phyloP scores from a whole-genome alignment of 257 asterid genomes.

The Gentiana straminea region DNA sequence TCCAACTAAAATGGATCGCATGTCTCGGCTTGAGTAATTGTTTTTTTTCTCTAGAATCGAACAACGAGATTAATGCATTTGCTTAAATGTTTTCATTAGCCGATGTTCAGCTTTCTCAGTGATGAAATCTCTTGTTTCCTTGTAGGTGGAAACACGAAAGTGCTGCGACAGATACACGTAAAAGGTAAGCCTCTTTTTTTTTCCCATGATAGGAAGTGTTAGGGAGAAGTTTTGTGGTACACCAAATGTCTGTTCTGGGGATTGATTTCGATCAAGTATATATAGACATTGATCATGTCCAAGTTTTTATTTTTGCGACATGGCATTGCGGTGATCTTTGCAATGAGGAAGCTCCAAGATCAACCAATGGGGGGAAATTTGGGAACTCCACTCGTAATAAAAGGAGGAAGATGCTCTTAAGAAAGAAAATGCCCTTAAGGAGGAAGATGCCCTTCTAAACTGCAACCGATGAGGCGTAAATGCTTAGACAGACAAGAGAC shows the following conservation, averaged over 20 bases:
- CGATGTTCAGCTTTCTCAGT: background rate
- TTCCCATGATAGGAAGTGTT: too few species aligned
- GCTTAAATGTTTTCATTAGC: conserved; percentile 1
- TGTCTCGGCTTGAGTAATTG: conserved; percentile 32
- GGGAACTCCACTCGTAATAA: conserved; percentile 16
- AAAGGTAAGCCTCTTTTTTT: too few species aligned
- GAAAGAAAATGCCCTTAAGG: too few species aligned
- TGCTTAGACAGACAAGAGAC: background rate
- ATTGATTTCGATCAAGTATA: too few species aligned
- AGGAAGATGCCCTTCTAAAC: too few species aligned
- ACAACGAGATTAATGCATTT: conserved; percentile 41
- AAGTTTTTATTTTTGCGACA: background rate
- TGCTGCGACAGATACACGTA: conserved; percentile 15
- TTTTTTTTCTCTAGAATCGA: conserved; percentile 35
- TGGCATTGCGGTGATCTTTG: conserved; percentile 20
- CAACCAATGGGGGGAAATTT: conserved; percentile 20
- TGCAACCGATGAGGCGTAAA: conserved; percentile 24
- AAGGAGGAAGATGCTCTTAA: conserved; percentile 10
- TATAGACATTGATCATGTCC: background rate
- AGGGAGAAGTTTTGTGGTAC: too few species aligned
- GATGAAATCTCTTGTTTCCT: conserved; percentile 13
- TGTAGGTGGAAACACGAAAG: conserved; percentile 21
- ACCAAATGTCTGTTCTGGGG: too few species aligned
- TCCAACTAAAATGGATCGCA: conserved; percentile 22
- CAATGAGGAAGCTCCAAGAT: conserved; percentile 22